A percentile compares a stretch with the other conserved stretches of the same genome.
These are phyloP conservation scores for Naumovozyma baii DNA, from an alignment of 805 yeast species.

Conservation along the genomic window DNA sequence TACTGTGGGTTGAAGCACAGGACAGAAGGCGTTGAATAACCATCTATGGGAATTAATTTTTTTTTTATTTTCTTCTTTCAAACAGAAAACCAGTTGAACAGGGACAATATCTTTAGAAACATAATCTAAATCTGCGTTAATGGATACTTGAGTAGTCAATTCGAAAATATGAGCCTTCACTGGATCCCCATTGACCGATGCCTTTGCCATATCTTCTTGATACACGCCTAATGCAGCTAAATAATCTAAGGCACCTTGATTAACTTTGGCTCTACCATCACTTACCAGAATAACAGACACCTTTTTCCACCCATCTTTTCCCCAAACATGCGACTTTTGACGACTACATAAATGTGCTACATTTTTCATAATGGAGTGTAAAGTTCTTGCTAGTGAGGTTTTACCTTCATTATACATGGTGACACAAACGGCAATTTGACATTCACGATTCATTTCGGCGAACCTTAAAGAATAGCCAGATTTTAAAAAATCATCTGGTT, in stretches of 20 bases:
- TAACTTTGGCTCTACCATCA: constrained; percentile 88
- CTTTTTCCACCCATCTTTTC: constrained; percentile 93
- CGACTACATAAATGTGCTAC: constrained; percentile 80
- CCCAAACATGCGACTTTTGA: constrained; percentile 82
- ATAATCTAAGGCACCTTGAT: constrained; percentile 75
- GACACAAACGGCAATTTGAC: constrained; percentile 82
- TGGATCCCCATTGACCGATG: constrained; percentile 80
- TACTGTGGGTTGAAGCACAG: constrained; percentile 83
- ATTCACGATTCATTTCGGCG: constrained; percentile 78
- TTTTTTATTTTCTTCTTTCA: constrained; percentile 85
- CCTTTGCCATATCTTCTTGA: constrained; percentile 95
- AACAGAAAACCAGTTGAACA: constrained; percentile 84
- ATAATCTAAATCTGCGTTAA: constrained; percentile 81
- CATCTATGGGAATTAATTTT: constrained; percentile 97
- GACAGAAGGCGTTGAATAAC: constrained; percentile 93
- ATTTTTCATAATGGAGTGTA: constrained; percentile 90
- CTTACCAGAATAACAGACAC: constrained; percentile 84
- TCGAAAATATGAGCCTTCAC: constrained; percentile 93
- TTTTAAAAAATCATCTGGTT: constrained; percentile 73
- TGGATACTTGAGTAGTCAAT: constrained; percentile 89
- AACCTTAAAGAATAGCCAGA: constrained; percentile 83
- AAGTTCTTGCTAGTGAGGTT: constrained; percentile 76
- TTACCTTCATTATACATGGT: constrained; percentile 98
- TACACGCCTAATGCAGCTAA: constrained; percentile 93
- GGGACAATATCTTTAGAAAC: constrained; percentile 89